Conservation (phyloP, 2,329 filamentous ascomycete species). For the Sarocladium kiliense region DNA sequence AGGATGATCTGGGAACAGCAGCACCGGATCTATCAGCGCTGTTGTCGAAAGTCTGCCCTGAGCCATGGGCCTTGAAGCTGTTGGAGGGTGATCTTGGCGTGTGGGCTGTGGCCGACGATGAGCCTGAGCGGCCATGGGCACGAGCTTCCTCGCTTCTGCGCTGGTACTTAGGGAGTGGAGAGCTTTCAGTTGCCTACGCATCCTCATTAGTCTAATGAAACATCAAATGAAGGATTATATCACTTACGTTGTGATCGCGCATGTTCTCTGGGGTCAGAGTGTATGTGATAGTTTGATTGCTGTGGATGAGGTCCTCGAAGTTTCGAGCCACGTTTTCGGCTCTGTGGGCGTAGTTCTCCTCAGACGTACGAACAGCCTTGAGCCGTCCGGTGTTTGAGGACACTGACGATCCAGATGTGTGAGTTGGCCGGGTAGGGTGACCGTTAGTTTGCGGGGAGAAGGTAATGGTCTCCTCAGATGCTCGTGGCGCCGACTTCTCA, state of each 20-base stretch:
- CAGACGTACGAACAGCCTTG: conserved; percentile 51
- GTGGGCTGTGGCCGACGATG: conserved; percentile 23
- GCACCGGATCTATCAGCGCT: not conserved
- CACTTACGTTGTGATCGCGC: conserved; percentile 68
- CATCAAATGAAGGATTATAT: not conserved
- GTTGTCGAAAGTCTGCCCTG: not conserved
- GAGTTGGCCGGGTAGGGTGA: conserved; percentile 30
- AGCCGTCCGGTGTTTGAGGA: conserved; percentile 46
- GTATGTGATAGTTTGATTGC: conserved; percentile 77
- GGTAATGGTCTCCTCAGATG: conserved; percentile 6
- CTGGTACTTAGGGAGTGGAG: not conserved
- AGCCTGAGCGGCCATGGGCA: conserved; percentile 37
- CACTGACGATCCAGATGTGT: conserved; percentile 46
- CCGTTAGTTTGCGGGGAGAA: conserved; percentile 19
- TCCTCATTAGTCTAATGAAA: not conserved
- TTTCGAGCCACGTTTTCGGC: conserved; percentile 59
- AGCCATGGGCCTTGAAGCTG: not conserved
- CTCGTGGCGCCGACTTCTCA: not conserved
- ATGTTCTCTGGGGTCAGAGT: conserved; percentile 77
- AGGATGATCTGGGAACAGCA: not conserved
- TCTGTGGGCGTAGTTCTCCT: conserved; percentile 43
- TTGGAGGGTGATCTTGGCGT: not conserved
- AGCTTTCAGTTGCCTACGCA: not conserved
- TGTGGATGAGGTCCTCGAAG: conserved; percentile 76
- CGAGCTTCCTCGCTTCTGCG: conserved; percentile 42